Conservation (phyloP, 1,284 basidiomycete species). For the Calocybe gambosa region DNA sequence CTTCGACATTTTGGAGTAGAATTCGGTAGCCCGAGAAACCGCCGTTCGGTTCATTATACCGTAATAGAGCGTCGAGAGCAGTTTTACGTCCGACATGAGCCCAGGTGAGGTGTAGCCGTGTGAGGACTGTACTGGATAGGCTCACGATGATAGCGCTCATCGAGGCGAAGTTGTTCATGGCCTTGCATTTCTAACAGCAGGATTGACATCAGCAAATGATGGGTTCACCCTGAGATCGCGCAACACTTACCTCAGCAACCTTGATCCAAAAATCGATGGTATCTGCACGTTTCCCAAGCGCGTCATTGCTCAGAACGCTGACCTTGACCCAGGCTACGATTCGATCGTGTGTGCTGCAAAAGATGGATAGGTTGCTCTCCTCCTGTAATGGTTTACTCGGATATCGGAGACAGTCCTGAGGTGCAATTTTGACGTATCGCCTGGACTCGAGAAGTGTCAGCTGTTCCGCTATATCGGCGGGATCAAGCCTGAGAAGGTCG, state of each 20-base stretch:
- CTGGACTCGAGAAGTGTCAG: conserved; percentile 53
- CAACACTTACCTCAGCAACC: conserved; percentile 58
- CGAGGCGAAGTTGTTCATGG: conserved; percentile 60
- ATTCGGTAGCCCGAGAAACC: conserved; percentile 53
- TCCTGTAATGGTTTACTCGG: conserved; percentile 26
- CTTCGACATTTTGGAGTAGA: conserved; percentile 44
- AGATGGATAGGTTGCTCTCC: conserved; percentile 43
- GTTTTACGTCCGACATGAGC: conserved; percentile 49
- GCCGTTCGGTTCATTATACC: conserved; percentile 51
- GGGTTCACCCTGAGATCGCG: conserved; percentile 1
- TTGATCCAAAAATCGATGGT: conserved; percentile 71
- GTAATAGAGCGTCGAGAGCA: conserved; percentile 43
- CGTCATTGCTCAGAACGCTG: conserved; percentile 49
- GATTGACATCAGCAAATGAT: conserved; percentile 5
- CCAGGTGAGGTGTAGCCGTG: conserved; percentile 61
- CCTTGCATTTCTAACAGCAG: conserved; percentile 51
- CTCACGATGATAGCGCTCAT: conserved; percentile 62
- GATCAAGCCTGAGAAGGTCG: conserved; percentile 49
- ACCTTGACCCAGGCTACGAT: conserved; percentile 61
- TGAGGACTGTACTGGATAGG: conserved; percentile 52
- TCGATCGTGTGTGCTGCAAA: conserved; percentile 56
- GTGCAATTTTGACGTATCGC: conserved; percentile 52
- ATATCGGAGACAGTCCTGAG: conserved; percentile 58
- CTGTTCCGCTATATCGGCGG: conserved; percentile 56
- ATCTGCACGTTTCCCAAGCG: conserved; percentile 46